Evolutionary conservation across 495 filamentous ascomycete species (phyloP).

Genomic region (Neurospora sp.): DNA sequence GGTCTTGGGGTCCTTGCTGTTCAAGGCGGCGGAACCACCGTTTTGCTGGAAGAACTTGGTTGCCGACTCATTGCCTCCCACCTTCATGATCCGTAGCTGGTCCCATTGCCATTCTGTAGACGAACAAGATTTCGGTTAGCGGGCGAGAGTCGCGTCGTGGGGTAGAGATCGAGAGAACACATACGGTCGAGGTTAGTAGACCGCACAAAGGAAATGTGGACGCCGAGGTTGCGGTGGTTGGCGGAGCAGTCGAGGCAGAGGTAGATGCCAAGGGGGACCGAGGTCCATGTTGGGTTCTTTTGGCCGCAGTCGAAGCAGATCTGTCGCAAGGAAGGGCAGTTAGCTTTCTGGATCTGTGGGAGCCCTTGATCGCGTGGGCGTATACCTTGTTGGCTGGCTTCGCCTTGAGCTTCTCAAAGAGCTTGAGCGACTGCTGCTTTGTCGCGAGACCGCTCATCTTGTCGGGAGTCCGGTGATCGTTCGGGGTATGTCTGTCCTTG

Average conservation of each 20-base stretch:
- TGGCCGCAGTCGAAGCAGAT: conserved; percentile 95
- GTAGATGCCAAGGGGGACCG: conserved; percentile 94
- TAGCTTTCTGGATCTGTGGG: not conserved
- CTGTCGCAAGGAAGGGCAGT: conserved; percentile 30
- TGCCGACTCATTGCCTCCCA: conserved; percentile 94
- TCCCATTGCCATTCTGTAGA: conserved; percentile 98
- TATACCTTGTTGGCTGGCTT: conserved; percentile 90
- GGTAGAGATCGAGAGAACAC: conserved; percentile 18
- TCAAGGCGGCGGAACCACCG: conserved; percentile 83
- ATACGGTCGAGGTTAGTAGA: conserved; percentile 97
- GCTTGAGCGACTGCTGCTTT: conserved; percentile 90
- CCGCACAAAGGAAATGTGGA: conserved; percentile 95
- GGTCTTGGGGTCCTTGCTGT: conserved; percentile 89
- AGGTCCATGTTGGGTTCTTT: conserved; percentile 98
- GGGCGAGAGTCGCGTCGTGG: not conserved
- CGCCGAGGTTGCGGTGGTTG: conserved; percentile 82
- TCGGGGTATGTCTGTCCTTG: not conserved
- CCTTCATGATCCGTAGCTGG: conserved; percentile 95
- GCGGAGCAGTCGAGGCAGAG: conserved; percentile 95
- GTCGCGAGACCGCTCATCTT: conserved; percentile 74
- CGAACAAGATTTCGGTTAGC: conserved; percentile 5
- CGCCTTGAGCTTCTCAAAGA: conserved; percentile 93
- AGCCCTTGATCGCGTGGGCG: conserved; percentile 2
- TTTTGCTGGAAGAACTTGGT: conserved; percentile 97
- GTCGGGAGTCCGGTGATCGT: conserved; percentile 8